These are phyloP conservation scores for Suhomyces emberorum DNA, from an alignment of 805 yeast genomes.

Conservation along the genomic window DNA sequence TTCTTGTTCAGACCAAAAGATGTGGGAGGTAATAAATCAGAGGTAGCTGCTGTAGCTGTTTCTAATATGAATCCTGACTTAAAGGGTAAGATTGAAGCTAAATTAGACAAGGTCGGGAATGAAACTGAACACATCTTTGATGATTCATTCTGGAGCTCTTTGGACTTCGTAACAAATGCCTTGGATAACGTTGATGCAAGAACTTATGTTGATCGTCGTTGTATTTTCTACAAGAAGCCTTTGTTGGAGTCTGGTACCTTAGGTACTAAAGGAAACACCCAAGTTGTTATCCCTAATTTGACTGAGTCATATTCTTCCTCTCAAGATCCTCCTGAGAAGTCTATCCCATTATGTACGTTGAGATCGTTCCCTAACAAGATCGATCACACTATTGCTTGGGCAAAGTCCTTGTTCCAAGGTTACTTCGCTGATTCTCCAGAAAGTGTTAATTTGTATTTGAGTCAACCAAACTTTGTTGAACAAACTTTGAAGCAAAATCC, in stretches of 20 bases:
- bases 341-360: conserved; percentile 94
- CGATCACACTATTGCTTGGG: conserved; percentile 99
- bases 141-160: conserved; percentile 76
- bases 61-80: conserved; percentile 82
- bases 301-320: conserved; percentile 96
- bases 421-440: conserved; percentile 89
- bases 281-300: conserved; percentile 87
- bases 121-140: conserved; percentile 88
- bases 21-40: conserved; percentile 89
- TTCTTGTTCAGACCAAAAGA: conserved; percentile 92
- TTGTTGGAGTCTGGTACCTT: conserved; percentile 94
- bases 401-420: conserved; percentile 90
- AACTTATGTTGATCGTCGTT: conserved; percentile 94
- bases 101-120: conserved; percentile 84
- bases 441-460: conserved; percentile 83
- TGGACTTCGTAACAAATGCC: conserved; percentile 94
- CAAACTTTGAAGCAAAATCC: conserved; percentile 87
- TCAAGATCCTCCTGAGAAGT: conserved; percentile 97
- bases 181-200: conserved; percentile 97
- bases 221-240: conserved; percentile 89
- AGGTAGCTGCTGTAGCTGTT: conserved; percentile 85
- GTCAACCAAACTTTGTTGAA: conserved; percentile 92
- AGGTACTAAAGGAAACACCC: conserved; percentile 98
- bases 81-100: conserved; percentile 68
- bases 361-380: conserved; percentile 97